A percentile compares a stretch with the other conserved stretches of the same genome.
Evolutionary conservation across 2,329 filamentous ascomycete species (phyloP).

Genomic region (Fusarium incarnatum): DNA sequence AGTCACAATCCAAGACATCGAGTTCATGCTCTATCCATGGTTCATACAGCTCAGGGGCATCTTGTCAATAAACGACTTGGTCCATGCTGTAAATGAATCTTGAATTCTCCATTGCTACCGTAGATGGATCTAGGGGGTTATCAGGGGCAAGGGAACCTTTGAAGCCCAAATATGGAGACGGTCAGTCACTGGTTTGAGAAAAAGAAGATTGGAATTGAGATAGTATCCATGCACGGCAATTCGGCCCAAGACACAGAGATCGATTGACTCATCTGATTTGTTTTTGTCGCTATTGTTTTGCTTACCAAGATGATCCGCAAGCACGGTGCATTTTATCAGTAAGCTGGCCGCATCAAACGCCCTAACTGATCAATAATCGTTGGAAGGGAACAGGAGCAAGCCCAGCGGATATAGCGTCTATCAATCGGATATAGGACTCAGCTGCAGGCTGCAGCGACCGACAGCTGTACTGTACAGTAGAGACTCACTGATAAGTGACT

Average conservation of each 20-base stretch:
- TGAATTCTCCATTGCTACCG: neutral
- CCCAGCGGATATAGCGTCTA: constrained; percentile 27
- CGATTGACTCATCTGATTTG: neutral
- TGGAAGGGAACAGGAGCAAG: neutral
- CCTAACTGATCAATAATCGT: neutral
- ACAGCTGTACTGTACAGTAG: neutral
- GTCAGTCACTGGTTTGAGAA: neutral
- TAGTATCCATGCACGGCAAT: constrained; percentile 9
- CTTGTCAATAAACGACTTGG: constrained; percentile 11
- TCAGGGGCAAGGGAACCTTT: constrained; percentile 26
- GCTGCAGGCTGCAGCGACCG: neutral
- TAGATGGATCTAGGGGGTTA: constrained; percentile 29
- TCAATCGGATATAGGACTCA: constrained; percentile 27
- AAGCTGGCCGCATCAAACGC: neutral
- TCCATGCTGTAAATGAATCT: constrained; percentile 11
- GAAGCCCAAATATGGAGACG: constrained; percentile 39
- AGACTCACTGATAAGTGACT: neutral
- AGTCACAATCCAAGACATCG: neutral
- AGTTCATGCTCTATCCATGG: neutral
- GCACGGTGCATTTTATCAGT: constrained; percentile 3
- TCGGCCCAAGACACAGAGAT: constrained; percentile 33
- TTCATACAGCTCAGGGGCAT: constrained; percentile 13
- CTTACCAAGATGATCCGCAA: constrained; percentile 23
- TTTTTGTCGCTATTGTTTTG: neutral
- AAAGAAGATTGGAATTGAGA: constrained; percentile 10